Evolutionary conservation across 768 basidiomycete genomes (phyloP), one percentile per base, ranked within the genome.

Genomic region (Leucosporidium yakuticum): DNA sequence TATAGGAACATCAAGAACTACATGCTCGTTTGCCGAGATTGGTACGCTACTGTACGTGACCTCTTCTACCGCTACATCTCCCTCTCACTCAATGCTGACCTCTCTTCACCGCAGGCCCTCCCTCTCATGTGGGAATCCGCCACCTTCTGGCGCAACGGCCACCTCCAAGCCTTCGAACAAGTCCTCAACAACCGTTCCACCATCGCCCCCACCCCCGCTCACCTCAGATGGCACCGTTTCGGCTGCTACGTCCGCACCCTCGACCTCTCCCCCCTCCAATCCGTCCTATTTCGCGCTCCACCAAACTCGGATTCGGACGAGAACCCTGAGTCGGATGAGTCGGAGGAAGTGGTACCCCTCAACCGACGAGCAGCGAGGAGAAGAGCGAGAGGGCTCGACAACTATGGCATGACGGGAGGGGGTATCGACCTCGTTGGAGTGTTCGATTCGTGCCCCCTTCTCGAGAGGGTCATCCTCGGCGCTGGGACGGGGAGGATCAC

Each of bases 211-310:
- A 31, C 14, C 25, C 55, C 31, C 17, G 31, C 17, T 32, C 55
- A 36, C 31, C 32, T 32, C 31, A 31, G 19, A 7, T 29, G 55
- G 55, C 55, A 57, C 32, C 15, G 1, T 4, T 9, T 29, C 15
- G 19, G 20, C 55, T 57, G 55, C 32, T 31, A 57, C 55, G 55
- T 57, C 55, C 55, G 29, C 21, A 57, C 55, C 55, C 55, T 57
- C 55, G 32, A 36, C 31, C 32, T 57, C 32, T 31, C 32, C 55
- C 23, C 20, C 55, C 14, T 36, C 50, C 5, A 23, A 9, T 7
- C 50, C 15, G 39, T 44, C 50, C 9, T 36, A 20, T 20, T 20
- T 57, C 31, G 31, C 32, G 23, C 55, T 4, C 32, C 55, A 36
- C 27, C 55, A 8, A 15, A 8, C 39, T 44, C 39, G 39, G 39